Conservation (phyloP, 2,329 filamentous ascomycete genomes). For the Nemania sp. region DNA sequence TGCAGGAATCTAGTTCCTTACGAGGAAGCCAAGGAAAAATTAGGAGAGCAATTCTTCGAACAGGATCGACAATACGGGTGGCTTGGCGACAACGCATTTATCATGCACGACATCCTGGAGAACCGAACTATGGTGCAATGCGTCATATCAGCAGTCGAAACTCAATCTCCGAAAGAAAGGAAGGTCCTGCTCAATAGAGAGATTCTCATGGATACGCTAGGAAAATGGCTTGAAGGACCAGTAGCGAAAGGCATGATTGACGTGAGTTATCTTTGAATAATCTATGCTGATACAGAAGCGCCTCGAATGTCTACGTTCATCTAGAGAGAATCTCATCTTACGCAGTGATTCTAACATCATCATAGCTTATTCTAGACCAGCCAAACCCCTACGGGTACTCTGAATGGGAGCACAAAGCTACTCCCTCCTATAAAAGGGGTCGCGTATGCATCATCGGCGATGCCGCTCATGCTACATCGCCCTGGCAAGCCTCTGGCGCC, state of each 20-base stretch:
- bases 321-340: too few species aligned
- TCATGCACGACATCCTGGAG: conserved; percentile 29
- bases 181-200: conserved; percentile 13
- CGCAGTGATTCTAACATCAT: too few species aligned
- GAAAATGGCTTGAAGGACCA: conserved; percentile 21
- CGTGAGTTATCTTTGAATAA: conserved; percentile 12
- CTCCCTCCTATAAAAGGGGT: conserved; percentile 16
- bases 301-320: too few species aligned
- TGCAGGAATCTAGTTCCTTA: conserved; percentile 12
- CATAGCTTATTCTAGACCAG: conserved; percentile 22
- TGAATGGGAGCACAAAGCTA: conserved; percentile 26
- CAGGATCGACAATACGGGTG: conserved; percentile 25
- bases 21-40: not conserved
- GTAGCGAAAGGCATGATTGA: conserved; percentile 29
- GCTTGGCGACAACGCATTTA: conserved; percentile 22
- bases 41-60: conserved; percentile 27
- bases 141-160: conserved; percentile 26
- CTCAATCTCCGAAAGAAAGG: conserved; percentile 6
- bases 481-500: conserved; percentile 24
- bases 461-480: conserved; percentile 25
- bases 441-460: conserved; percentile 27
- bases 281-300: too few species aligned
- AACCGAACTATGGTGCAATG: conserved; percentile 27
- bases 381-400: conserved; percentile 12
- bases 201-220: not conserved